Conservation (phyloP, 768 basidiomycete genomes). For the Suillus cothurnatus region DNA sequence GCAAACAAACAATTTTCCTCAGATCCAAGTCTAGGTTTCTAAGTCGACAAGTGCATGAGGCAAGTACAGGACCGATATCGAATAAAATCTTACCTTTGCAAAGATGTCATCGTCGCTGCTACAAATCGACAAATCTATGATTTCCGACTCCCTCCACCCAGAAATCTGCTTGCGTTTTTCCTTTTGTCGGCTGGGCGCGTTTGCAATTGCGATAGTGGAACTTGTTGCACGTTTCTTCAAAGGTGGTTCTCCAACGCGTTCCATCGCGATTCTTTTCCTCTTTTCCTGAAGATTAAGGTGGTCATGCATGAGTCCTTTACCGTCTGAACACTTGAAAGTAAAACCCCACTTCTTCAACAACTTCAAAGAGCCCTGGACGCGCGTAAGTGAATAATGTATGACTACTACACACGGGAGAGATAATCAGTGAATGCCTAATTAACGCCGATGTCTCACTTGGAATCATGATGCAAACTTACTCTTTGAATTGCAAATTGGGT, state of each 20-base stretch:
- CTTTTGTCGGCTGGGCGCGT: constrained; percentile 11
- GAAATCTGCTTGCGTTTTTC: constrained; percentile 26
- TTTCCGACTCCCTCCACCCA: constrained; percentile 15
- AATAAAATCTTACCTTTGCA: constrained; percentile 21
- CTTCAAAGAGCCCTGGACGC: neutral
- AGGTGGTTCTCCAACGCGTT: constrained; percentile 11
- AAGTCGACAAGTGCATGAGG: neutral
- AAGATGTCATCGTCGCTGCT: constrained; percentile 31
- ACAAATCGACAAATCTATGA: constrained; percentile 26
- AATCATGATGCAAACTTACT: constrained; percentile 13
- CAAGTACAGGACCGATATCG: neutral
- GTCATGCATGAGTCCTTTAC: neutral
- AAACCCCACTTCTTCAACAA: constrained; percentile 26
- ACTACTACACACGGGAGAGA: constrained; percentile 6
- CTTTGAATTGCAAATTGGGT: neutral
- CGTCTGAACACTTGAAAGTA: constrained; percentile 24
- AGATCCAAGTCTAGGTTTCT: constrained; percentile 24
- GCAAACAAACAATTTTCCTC: neutral
- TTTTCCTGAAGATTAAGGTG: constrained; percentile 22
- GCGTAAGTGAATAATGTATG: constrained; percentile 1
- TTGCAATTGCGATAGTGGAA: constrained; percentile 20
- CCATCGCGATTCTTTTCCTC: constrained; percentile 20
- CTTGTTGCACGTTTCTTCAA: constrained; percentile 24
- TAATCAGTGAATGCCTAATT: constrained; percentile 1
- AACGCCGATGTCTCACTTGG: neutral